Conservation (phyloP, 2,329 filamentous ascomycete genomes). For the Pyrenophora graminea region DNA sequence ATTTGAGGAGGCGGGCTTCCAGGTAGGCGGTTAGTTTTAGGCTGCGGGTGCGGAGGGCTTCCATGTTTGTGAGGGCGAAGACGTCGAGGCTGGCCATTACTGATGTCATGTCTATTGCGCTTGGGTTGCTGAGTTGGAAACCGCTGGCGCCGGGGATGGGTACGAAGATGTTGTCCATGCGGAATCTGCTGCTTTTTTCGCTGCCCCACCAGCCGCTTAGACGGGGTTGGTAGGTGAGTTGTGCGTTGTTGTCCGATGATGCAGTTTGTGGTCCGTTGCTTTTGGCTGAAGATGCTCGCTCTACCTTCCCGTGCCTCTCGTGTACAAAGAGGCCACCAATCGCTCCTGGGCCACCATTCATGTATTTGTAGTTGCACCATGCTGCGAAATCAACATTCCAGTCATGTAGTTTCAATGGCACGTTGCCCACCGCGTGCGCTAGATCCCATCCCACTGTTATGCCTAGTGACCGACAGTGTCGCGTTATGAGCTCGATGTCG, state of each 20-base stretch:
- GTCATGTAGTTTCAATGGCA: slow-evolving; percentile 76
- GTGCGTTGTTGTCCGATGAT: slow-evolving; percentile 38
- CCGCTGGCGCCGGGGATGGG: slow-evolving; percentile 79
- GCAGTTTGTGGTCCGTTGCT: slow-evolving; percentile 25
- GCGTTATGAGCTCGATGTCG: slow-evolving; percentile 79
- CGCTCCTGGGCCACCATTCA: slow-evolving; percentile 81
- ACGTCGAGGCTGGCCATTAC: slow-evolving; percentile 73
- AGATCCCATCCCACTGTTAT: slow-evolving; percentile 85
- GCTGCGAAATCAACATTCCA: slow-evolving; percentile 91
- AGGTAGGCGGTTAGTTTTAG: slow-evolving; percentile 76
- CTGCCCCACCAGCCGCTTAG: slow-evolving; percentile 87
- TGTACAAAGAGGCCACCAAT: slow-evolving; percentile 85
- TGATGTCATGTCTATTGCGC: slow-evolving; percentile 75
- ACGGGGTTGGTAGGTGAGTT: slow-evolving; percentile 63
- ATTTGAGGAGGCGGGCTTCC: slow-evolving; percentile 54
- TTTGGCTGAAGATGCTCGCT: slow-evolving; percentile 10
- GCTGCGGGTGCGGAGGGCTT: slow-evolving; percentile 70
- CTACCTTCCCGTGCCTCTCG: slow-evolving; percentile 68
- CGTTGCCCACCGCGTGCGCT: slow-evolving; percentile 84
- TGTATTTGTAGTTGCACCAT: slow-evolving; percentile 95
- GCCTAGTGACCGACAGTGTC: slow-evolving; percentile 70
- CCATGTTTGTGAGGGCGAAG: slow-evolving; percentile 73
- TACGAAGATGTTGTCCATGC: slow-evolving; percentile 80
- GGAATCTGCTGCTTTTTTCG: slow-evolving; percentile 75
- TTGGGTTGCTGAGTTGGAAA: slow-evolving; percentile 85